phyloP scores from a whole-genome alignment of 306 rosid genomes.

The Begonia loranthoides region DNA sequence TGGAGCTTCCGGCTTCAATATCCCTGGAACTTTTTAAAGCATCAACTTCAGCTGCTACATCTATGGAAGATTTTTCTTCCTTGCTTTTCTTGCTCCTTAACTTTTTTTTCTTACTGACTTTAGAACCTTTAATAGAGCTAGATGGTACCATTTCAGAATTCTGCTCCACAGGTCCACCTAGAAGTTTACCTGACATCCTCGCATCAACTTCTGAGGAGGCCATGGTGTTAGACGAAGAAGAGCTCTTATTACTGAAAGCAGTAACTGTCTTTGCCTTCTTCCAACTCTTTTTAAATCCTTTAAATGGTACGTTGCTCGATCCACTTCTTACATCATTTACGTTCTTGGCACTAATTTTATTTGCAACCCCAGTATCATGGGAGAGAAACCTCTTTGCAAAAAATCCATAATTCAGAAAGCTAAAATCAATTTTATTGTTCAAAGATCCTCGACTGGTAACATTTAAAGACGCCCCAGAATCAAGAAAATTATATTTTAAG shows the following conservation, averaged over 20 bases:
- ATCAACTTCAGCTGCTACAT: slow-evolving; percentile 15
- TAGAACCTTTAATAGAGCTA: slow-evolving; percentile 12
- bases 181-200: slow-evolving; percentile 12
- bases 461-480: slow-evolving; percentile 14
- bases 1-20: slow-evolving; percentile 23
- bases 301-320: slow-evolving; percentile 4
- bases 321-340: slow-evolving; percentile 8
- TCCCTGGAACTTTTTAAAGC: slow-evolving; percentile 16
- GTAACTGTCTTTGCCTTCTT: slow-evolving; percentile 23
- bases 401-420: slow-evolving; percentile 12
- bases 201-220: slow-evolving; percentile 16
- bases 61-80: slow-evolving; percentile 15
- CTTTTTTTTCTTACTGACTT: slow-evolving; percentile 26
- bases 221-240: slow-evolving; percentile 9
- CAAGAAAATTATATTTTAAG: slow-evolving; percentile 8
- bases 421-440: slow-evolving; percentile 10
- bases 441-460: slow-evolving; percentile 14
- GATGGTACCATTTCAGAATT: slow-evolving; percentile 2
- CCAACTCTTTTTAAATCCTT: slow-evolving; percentile 13
- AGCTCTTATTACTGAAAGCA: slow-evolving; percentile 17
- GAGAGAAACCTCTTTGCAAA: slow-evolving; percentile 37
- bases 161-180: slow-evolving; percentile 17
- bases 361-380: slow-evolving; percentile 11
- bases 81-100: slow-evolving; percentile 32
- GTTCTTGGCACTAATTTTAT: slow-evolving; percentile 10